Percentiles rank a stretch among this genome's conserved stretches.
These are phyloP conservation scores for Hymenoscyphus albidus DNA, from an alignment of 2,329 filamentous ascomycete species.

Conservation along the genomic window DNA sequence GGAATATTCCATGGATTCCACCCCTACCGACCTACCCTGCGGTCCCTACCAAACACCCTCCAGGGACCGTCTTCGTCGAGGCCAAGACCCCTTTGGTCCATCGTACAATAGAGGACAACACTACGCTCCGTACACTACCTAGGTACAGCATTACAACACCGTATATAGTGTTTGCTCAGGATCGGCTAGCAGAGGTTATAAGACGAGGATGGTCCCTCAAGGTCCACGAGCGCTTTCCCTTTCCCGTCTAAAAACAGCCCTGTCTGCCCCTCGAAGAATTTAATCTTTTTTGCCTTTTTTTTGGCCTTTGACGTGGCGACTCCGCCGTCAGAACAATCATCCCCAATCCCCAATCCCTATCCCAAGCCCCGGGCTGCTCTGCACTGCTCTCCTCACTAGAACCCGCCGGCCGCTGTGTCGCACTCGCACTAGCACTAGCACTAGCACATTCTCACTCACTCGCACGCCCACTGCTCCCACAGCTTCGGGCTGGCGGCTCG, in stretches of 20 bases:
- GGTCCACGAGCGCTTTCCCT: background rate
- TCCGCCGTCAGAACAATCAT: too few relatives aligned
- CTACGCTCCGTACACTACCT: too few relatives aligned
- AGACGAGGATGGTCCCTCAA: background rate
- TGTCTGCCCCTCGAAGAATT: background rate
- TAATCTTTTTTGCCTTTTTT: background rate
- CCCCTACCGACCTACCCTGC: too few relatives aligned
- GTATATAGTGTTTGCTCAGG: too few relatives aligned
- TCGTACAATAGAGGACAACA: too few relatives aligned
- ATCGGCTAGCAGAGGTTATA: background rate
- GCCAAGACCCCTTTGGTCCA: background rate
- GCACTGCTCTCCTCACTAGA: too few relatives aligned
- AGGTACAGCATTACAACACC: too few relatives aligned
- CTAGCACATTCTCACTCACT: too few relatives aligned
- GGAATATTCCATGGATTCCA: background rate
- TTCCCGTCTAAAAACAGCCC: background rate
- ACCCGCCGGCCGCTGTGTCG: too few relatives aligned
- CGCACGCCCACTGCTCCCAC: background rate
- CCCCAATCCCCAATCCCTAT: too few relatives aligned
- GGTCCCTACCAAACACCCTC: background rate
- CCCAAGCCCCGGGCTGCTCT: too few relatives aligned
- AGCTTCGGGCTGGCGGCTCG: background rate
- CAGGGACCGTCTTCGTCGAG: background rate
- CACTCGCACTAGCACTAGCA: too few relatives aligned
- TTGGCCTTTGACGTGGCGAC: background rate